A percentile compares a stretch with the other conserved stretches of the same genome.
These are phyloP conservation scores for Kurtzmaniella quercitrusa DNA, from an alignment of 1,139 yeast species.

Conservation along the genomic window DNA sequence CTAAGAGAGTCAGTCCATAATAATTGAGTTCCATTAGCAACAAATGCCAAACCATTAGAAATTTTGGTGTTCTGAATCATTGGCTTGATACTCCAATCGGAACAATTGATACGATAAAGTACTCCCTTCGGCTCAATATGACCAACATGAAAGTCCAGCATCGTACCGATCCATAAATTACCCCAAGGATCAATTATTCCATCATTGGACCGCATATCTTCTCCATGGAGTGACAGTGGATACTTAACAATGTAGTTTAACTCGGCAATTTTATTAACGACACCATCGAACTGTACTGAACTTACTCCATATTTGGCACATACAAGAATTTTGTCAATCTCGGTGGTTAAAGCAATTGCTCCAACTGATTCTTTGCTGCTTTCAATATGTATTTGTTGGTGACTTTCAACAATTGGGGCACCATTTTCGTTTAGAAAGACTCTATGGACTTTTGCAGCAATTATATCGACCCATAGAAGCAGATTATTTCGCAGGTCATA, in stretches of 20 bases:
- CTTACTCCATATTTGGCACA: constrained; percentile 61
- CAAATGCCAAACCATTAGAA: constrained; percentile 82
- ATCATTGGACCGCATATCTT: constrained; percentile 60
- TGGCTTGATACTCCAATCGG: constrained; percentile 28
- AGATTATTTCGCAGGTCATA: constrained; percentile 56
- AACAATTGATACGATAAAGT: constrained; percentile 36
- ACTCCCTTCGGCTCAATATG: constrained; percentile 36
- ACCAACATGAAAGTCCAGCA: constrained; percentile 51
- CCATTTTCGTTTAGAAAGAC: constrained; percentile 20
- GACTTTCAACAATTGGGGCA: constrained; percentile 22
- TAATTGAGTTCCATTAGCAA: constrained; percentile 43
- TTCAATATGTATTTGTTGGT: constrained; percentile 37
- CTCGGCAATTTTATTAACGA: constrained; percentile 10
- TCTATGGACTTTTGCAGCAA: constrained; percentile 54
- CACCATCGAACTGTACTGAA: constrained; percentile 40
- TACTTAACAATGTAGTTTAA: constrained; percentile 45
- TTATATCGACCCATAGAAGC: constrained; percentile 69
- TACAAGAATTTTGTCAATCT: constrained; percentile 39
- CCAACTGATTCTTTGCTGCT: constrained; percentile 48
- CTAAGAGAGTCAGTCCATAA: constrained; percentile 73
- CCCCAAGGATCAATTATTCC: constrained; percentile 71
- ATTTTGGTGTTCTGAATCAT: constrained; percentile 41
- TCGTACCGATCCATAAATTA: constrained; percentile 68
- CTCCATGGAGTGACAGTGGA: constrained; percentile 25
- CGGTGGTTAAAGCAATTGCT: constrained; percentile 55